Evolutionary conservation across 2,329 filamentous ascomycete species (phyloP), one percentile per base, ranked within the genome.

Genomic region (Oidium heveae): DNA sequence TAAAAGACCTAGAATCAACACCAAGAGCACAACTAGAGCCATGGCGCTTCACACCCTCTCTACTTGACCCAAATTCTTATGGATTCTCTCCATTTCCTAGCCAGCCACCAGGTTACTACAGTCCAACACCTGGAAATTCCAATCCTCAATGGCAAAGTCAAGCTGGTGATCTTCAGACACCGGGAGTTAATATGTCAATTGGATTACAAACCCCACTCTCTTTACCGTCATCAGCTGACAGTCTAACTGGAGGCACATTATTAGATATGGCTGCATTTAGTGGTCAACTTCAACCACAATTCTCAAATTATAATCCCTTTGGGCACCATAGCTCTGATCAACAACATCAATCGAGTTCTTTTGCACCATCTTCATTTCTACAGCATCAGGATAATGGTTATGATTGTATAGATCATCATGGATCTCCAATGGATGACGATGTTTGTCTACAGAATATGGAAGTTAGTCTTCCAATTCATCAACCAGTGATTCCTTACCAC

Each of bases 11-110:
- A 63, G 86, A 94, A 63, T 82, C 84, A 20, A 94, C 86, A 3
- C 86, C 86, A 5, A 78, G 84, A 65, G 83, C 80, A 18, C 76
- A 82, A 44, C 80, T 83, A 63, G 87, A 95, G 61, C 79, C 76
- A 61, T 91, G 88, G 80, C 77, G 84, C 60, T 87, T 94, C 63
- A 94, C 88, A 2, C 86, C 88, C 4, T 91, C 87, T 22, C 72
- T 94, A 56, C 75, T 96, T 64, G 89, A 96, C 64, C 80, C 86
- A 18, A 86, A 82, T 66, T 84, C 85, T 33, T 86, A 86, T 66
- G 77, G 79, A 24, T 95, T 94, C 68, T 74, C 79, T 57, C 74
- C 75, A 55, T 89, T 94, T 63, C 79, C 82, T 59, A 86, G 84
- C 67, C 84, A 88, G 59, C 77, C 82, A 49, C 77, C 84, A 16